Evolutionary conservation across 306 rosid species (phyloP).

Genomic region (Inga laurina): DNA sequence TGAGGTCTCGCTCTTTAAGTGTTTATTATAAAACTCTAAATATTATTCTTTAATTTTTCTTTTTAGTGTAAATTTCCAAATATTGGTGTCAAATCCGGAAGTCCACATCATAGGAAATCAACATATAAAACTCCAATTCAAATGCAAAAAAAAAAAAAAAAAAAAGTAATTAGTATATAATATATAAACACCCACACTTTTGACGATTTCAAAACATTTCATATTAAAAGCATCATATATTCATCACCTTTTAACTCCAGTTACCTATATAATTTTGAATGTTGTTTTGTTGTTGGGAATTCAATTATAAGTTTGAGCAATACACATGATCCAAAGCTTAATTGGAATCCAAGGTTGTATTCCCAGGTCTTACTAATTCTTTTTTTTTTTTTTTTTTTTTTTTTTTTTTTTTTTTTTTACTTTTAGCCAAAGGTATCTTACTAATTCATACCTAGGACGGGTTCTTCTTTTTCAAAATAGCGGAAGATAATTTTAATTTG

Average conservation of each 20-base stretch:
- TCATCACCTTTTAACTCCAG: neutral
- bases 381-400: no score
- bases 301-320: neutral
- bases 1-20: neutral
- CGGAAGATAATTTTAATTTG: neutral
- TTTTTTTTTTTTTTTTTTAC: no score
- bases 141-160: neutral
- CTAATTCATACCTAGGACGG: neutral
- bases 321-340: no score
- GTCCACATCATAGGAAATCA: neutral
- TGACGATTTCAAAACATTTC: neutral
- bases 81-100: neutral
- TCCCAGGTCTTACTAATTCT: no score
- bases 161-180: neutral
- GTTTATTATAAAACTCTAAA: neutral
- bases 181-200: neutral
- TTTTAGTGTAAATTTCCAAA: neutral
- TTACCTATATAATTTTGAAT: neutral
- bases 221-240: neutral
- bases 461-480: neutral
- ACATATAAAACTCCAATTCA: neutral
- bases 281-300: neutral
- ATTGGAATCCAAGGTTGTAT: no score
- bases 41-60: neutral
- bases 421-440: neutral